A percentile compares a stretch with the other conserved stretches of the same genome.
Evolutionary conservation across 106 monocot genomes (phyloP).

Genomic region (Platanthera guangdongensis): DNA sequence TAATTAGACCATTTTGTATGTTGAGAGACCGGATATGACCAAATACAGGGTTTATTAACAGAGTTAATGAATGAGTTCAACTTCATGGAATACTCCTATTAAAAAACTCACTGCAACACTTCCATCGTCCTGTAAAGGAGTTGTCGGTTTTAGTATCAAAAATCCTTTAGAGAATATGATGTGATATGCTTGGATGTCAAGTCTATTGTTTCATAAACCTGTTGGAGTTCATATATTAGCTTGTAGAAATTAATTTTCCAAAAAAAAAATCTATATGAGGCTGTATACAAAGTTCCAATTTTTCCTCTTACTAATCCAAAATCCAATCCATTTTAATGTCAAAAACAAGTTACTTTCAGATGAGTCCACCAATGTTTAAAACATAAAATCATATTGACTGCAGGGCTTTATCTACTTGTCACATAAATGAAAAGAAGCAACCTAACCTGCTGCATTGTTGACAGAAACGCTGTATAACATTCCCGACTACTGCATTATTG

Average conservation of each 20-base stretch:
- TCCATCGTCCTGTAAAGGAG: not conserved
- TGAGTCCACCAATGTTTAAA: not conserved
- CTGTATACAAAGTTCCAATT: not conserved
- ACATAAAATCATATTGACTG: not conserved
- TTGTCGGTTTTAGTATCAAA: not conserved
- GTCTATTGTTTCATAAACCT: not conserved
- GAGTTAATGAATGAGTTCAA: not conserved
- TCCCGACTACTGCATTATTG: slow-evolving; percentile 31
- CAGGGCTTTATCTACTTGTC: not conserved
- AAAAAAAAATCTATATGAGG: not conserved
- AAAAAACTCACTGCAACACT: not conserved
- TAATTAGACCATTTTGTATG: not conserved
- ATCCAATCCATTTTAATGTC: not conserved
- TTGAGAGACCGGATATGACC: not conserved
- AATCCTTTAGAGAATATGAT: not conserved
- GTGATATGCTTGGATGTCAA: not conserved
- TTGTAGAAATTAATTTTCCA: not conserved
- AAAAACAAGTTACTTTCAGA: not conserved
- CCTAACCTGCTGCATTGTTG: slow-evolving; percentile 70
- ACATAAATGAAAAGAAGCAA: not conserved
- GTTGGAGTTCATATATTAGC: not conserved
- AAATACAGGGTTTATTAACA: not conserved
- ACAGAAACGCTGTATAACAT: slow-evolving; percentile 49
- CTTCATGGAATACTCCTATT: not conserved
- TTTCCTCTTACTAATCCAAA: not conserved